These are phyloP conservation scores for Pythium monospermum DNA, from an alignment of 352 stramenopile species.

Conservation along the genomic window DNA sequence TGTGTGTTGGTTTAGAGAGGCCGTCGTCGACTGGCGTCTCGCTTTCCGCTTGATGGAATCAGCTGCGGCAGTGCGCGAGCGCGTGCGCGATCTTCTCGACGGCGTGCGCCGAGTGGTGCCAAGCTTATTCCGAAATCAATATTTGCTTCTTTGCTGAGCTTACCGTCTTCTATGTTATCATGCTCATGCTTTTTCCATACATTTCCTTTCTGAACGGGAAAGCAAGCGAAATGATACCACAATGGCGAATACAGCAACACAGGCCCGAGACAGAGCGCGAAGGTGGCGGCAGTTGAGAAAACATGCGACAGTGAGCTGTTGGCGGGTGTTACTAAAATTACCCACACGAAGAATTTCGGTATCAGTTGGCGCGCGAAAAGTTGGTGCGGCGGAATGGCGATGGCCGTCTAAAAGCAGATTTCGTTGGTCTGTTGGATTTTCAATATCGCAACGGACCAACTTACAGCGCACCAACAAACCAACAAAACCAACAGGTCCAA, in stretches of 20 bases:
- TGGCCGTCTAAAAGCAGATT: too few species aligned
- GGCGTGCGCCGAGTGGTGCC: too few species aligned
- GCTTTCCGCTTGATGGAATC: constrained; percentile 19
- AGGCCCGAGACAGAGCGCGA: background rate
- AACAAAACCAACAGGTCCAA: too few species aligned
- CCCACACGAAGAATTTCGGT: too few species aligned
- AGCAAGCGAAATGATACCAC: too few species aligned
- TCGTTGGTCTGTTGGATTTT: too few species aligned
- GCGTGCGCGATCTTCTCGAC: background rate
- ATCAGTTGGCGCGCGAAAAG: too few species aligned
- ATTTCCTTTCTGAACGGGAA: too few species aligned
- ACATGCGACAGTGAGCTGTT: background rate
- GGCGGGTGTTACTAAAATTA: too few species aligned
- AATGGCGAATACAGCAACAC: background rate
- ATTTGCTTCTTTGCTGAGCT: constrained; percentile 23
- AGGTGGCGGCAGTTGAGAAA: background rate
- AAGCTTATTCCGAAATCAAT: constrained; percentile 17
- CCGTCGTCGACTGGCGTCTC: background rate
- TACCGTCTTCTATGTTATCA: constrained; percentile 3
- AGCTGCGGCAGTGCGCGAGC: background rate
- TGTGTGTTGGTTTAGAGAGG: background rate
- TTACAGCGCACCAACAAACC: too few species aligned
- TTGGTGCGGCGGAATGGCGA: too few species aligned
- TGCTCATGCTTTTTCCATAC: constrained; percentile 1
- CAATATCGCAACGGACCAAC: too few species aligned